Evolutionary conservation across 140 eudicot species (phyloP).

Genomic region (Oenanthe javanica): DNA sequence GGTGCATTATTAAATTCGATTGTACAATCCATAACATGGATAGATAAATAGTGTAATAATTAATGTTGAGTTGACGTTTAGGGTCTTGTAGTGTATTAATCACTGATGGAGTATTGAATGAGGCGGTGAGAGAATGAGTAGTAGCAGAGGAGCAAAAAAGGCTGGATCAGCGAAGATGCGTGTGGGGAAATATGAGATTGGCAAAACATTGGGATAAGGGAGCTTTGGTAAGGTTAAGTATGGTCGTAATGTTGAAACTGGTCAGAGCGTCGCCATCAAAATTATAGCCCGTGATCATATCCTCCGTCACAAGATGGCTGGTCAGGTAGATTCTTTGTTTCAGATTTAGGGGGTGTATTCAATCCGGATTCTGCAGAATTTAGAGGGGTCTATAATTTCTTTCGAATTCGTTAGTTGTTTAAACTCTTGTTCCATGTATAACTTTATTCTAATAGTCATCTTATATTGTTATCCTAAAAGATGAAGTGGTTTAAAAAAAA

Average conservation of each 20-base stretch:
- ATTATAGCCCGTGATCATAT: conserved; percentile 70
- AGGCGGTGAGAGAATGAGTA: neutral
- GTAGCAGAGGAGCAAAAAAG: conserved; percentile 1
- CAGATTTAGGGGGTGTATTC: neutral
- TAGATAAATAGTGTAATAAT: neutral
- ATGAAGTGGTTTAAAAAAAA: neutral
- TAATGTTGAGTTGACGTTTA: neutral
- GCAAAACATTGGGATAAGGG: conserved; percentile 85
- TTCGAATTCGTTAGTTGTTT: neutral
- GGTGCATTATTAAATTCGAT: no score
- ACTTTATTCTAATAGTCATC: neutral
- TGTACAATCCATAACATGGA: no score
- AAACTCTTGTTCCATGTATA: neutral
- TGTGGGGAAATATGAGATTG: conserved; percentile 77
- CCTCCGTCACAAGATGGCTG: conserved; percentile 74
- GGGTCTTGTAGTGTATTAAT: neutral
- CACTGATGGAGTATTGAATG: neutral
- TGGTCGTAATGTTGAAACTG: conserved; percentile 49
- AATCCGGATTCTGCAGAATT: no score
- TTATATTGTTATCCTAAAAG: neutral
- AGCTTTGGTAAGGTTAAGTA: conserved; percentile 88
- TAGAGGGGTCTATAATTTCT: neutral
- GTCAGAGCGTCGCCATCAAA: conserved; percentile 67
- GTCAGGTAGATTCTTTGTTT: conserved; percentile 32
- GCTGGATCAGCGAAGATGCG: conserved; percentile 35